phyloP scores from a whole-genome alignment of 2,329 filamentous ascomycete species.

The Rhexocercosporidium sp. region DNA sequence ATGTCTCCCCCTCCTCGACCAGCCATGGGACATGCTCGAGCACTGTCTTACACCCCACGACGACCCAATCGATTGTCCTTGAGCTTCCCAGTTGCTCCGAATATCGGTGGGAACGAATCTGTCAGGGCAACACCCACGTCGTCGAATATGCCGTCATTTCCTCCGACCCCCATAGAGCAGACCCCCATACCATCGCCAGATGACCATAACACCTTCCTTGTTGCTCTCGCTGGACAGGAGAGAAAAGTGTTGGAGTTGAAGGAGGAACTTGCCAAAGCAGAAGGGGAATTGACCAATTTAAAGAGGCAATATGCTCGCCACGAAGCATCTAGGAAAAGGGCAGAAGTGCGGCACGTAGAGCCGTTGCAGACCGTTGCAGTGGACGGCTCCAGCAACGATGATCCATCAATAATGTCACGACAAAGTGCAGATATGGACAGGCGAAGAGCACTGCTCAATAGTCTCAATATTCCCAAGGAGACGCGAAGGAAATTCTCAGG shows the following conservation, averaged over 20 bases:
- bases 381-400: slow-evolving; percentile 33
- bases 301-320: slow-evolving; percentile 85
- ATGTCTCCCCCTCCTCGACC: slow-evolving; percentile 35
- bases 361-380: slow-evolving; percentile 49
- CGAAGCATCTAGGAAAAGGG: slow-evolving; percentile 77
- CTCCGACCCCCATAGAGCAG: slow-evolving; percentile 35
- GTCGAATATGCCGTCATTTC: slow-evolving; percentile 36
- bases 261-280: slow-evolving; percentile 86
- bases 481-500: slow-evolving; percentile 66
- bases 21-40: slow-evolving; percentile 31
- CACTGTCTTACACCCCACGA: slow-evolving; percentile 37
- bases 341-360: slow-evolving; percentile 65
- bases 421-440: slow-evolving; percentile 70
- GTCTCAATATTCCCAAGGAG: slow-evolving; percentile 51
- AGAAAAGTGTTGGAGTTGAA: slow-evolving; percentile 86
- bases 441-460: slow-evolving; percentile 68
- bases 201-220: slow-evolving; percentile 64
- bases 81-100: slow-evolving; percentile 41
- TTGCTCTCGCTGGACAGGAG: slow-evolving; percentile 90
- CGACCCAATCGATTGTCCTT: slow-evolving; percentile 41
- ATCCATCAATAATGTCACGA: slow-evolving; percentile 30
- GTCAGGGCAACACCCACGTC: slow-evolving; percentile 39
- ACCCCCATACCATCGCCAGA: slow-evolving; percentile 33
- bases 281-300: slow-evolving; percentile 74
- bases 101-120: slow-evolving; percentile 33